Evolutionary conservation across 176 grass and related monocot species (phyloP), one percentile per base, ranked within the genome.

Genomic region (Rhynchospora tenuis): DNA sequence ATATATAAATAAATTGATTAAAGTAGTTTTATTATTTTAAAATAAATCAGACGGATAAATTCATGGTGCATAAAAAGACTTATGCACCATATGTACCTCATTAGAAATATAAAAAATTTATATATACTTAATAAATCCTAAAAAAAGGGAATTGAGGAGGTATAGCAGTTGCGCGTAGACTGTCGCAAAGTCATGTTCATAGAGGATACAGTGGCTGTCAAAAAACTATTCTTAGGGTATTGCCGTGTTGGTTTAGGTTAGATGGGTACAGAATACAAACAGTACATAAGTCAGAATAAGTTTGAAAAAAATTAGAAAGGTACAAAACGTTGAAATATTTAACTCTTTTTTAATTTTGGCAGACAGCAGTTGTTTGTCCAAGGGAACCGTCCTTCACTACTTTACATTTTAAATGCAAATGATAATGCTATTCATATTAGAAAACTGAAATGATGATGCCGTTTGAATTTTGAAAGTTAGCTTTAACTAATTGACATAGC

Each of bases 231-330:
- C n/a, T 82, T 51, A 3, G 3, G 7, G 43, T 52, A n/a, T n/a
- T n/a, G n/a, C n/a, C n/a, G n/a, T n/a, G n/a, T 66, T 46, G 19
- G 31, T 64, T 82, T 67, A 52, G 42, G 80, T 82, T 48, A 2
- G 17, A 82, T 65, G 12, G 33, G 59, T 44, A 28, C 73, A 76
- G 23, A 16, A 23, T 55, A 67, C 59, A 66, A 82, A 82, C 19
- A 67, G 61, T 28, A 64, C 50, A 16, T 22, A 82, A 65, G 80
- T 82, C 43, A 48, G 60, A 82, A 52, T 46, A 67, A 26, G 20
- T 82, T 82, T 50, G 55, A 77, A 77, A 62, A 63, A 46, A 23
- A 44, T n/a, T 60, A 44, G 29, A 80, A 80, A 80, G 58, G 62
- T 38, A 42, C 16, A 62, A 51, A 62, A 51, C n/a, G 5, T 48